A percentile compares a stretch with the other conserved stretches of the same genome.
Conservation (phyloP, 257 asterid genomes). For the Eucommia ulmoides region DNA sequence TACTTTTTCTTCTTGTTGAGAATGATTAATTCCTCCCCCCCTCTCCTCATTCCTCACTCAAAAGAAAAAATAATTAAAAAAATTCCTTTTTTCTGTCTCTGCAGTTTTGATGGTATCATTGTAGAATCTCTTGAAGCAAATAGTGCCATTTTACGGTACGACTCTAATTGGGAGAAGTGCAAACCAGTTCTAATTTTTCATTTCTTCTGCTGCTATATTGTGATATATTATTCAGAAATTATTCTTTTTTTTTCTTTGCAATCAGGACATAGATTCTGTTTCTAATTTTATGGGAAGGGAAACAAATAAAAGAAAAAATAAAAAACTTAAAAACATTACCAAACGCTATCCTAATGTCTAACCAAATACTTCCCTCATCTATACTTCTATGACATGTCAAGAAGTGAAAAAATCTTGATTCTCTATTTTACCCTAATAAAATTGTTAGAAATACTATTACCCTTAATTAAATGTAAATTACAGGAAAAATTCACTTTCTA, state of each 20-base stretch:
- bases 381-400: too few species aligned
- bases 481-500: too few species aligned
- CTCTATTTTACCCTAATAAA: too few species aligned
- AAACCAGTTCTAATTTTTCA: not conserved
- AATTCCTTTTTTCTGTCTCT: constrained; percentile 1
- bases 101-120: constrained; percentile 85
- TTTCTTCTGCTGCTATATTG: not conserved
- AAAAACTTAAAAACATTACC: not conserved
- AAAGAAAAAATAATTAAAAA: too few species aligned
- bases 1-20: constrained; percentile 3
- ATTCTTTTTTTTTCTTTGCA: too few species aligned
- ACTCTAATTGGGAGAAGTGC: not conserved
- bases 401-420: too few species aligned
- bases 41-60: too few species aligned
- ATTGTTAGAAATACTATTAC: too few species aligned
- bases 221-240: too few species aligned
- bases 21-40: constrained; percentile 20
- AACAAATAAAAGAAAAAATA: not conserved
- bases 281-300: not conserved
- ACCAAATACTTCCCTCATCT: too few species aligned
- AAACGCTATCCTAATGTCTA: too few species aligned
- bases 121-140: constrained; percentile 84
- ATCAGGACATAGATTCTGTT: not conserved
- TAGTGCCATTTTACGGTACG: constrained; percentile 63
- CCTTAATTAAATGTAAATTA: too few species aligned